Base-by-base conservation (phyloP, 352 stramenopile genomes). In the Elongisporangium anandrum region DNA sequence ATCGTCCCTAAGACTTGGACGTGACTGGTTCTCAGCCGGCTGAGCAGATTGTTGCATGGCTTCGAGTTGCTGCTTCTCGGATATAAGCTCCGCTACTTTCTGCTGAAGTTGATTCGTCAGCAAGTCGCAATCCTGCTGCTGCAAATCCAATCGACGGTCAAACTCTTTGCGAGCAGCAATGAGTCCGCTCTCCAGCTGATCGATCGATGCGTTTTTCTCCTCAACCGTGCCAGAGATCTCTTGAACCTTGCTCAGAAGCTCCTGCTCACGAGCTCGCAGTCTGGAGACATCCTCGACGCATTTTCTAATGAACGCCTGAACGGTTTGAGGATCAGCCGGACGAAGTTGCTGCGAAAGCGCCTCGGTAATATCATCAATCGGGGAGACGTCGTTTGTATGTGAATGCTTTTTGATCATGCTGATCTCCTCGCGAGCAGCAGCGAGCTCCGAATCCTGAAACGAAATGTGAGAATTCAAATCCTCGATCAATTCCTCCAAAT, bases 381-480 rank as follows among this genome's bases (percentile, higher is more conserved):
- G 79, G 0, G 77, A 87, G 39, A 65, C 69, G 10, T 85, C 54
- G 16, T 85, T 61, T 5, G 60, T 62, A 21, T 81, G 68, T 0
- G 75, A 67, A 1, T 63, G 65, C 41, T 75, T 59, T 53, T 85
- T 78, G 34, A 88, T 75, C n/a, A 66, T 22, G 38, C 71, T 29
- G n/a, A 89, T 59, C 51, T 89, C 81, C 26, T 81, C 75, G 2
- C 79, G 63, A 4, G 83, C 81, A 29, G 72, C 53, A 17, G 61
- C 61, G 19, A 94, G 57, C 60, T 94, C 79, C 0, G 81, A 69
- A 54, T 94, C 85, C 54, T 94, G 85, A 59, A 94, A 94, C 6
- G 79, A 69, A 24, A 94, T 91, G 55, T 92, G 85, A 3, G 85
- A 94, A 23, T 80, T 82, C 45, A 92, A 61, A 59, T 94, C 85